Evolutionary conservation across 345 rosid species (phyloP), one percentile per base, ranked within the genome.

Genomic region (Sonneratia alba): DNA sequence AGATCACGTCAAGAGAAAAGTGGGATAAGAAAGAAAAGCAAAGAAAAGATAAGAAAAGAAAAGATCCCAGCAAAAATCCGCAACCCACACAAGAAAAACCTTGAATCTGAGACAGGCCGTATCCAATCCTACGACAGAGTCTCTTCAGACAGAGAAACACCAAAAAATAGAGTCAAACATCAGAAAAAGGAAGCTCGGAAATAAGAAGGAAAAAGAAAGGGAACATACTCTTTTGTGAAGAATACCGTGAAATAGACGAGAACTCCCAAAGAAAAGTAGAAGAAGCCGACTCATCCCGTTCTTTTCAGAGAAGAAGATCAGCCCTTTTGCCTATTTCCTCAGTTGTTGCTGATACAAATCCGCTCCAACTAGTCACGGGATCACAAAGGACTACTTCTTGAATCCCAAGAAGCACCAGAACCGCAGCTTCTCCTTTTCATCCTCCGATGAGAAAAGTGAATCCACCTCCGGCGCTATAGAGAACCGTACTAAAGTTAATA

Each of bases 1-100:
- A 53, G n/a, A 71, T 59, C 14, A 38, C 2, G 51, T 55, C 59
- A 21, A 21, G n/a, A 14, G 7, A 10, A 40, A 45, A 36, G 32
- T 27, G 32, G 32, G 32, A 1, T 27, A 27, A 27, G 32, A 21
- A 69, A 69, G 62, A n/a, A 9, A 36, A 36, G 12, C 32, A 27
- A 27, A 27, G 43, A 8, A 4, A 40, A 40, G 43, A 40, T 0
- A 40, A 40, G 43, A 57, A 4, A 40, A 40, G 43, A 40, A 40
- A 40, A 40, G 43, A 57, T 19, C 62, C 27, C 71, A 51, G 16
- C 22, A 69, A 15, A 53, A 69, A 69, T 48, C 42, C 40, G 34
- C 59, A 69, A 34, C 16, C 71, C 71, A 53, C 24, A 69, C n/a
- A 49, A 49, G 38, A 68, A 11, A 18, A 69, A 37, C 57, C 18